Evolutionary conservation across 2,329 filamentous ascomycete genomes (phyloP).

Genomic region (Exophiala alcalophila): DNA sequence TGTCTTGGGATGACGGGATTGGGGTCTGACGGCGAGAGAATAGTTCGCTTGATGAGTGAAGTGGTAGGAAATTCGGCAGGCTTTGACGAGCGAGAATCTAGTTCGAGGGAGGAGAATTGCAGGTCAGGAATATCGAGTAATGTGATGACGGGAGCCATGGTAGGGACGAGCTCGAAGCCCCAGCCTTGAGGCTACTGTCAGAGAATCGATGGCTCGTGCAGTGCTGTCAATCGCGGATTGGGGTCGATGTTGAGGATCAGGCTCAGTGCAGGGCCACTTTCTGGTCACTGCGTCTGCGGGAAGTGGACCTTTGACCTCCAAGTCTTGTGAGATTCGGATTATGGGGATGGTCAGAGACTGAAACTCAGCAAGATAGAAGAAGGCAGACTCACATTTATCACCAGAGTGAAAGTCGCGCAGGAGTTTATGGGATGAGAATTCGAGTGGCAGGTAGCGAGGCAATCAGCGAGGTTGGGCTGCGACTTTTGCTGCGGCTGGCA

Average conservation of each 20-base stretch:
- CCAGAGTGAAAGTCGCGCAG: too few species aligned
- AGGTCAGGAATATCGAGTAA: constrained; percentile 25
- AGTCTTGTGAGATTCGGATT: too few species aligned
- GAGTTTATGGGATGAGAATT: too few species aligned
- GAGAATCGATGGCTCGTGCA: constrained; percentile 1
- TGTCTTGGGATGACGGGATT: constrained; percentile 19
- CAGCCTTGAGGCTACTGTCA: constrained; percentile 7
- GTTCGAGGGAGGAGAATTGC: constrained; percentile 29
- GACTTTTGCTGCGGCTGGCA: too few species aligned
- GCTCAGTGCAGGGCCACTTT: too few species aligned
- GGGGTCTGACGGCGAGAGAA: constrained; percentile 3
- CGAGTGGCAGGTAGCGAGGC: too few species aligned
- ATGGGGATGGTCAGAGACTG: too few species aligned
- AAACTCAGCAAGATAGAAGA: not conserved
- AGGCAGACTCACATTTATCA: constrained; percentile 10
- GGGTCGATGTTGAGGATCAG: too few species aligned
- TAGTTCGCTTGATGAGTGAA: constrained; percentile 15
- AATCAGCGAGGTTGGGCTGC: too few species aligned
- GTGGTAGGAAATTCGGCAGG: constrained; percentile 1
- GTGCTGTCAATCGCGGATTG: too few species aligned
- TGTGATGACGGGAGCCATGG: constrained; percentile 24
- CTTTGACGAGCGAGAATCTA: constrained; percentile 25
- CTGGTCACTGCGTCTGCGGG: too few species aligned
- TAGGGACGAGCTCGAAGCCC: constrained; percentile 7
- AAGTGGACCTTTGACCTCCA: too few species aligned